phyloP scores from a whole-genome alignment of 257 asterid genomes.

The Solanum dulcamara region DNA sequence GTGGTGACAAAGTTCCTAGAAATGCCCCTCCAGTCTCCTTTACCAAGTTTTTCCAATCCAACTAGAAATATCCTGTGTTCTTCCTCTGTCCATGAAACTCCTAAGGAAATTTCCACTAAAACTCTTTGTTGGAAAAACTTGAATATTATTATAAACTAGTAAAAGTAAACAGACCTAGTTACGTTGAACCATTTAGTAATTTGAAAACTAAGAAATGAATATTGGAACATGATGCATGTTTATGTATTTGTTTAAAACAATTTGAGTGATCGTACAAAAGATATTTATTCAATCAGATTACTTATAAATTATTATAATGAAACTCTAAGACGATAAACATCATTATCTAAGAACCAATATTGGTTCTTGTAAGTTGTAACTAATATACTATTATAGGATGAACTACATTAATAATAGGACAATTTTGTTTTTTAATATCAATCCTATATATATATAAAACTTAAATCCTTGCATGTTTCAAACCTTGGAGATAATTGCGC shows the following conservation, averaged over 20 bases:
- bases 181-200: background rate
- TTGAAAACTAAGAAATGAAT: background rate
- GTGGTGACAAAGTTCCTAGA: slow-evolving; percentile 22
- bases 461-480: background rate
- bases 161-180: background rate
- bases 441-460: too few species aligned
- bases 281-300: background rate
- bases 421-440: too few species aligned
- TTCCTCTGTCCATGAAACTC: slow-evolving; percentile 24
- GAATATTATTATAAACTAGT: background rate
- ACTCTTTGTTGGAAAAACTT: background rate
- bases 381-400: too few species aligned
- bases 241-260: background rate
- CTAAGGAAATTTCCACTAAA: background rate
- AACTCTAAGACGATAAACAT: background rate
- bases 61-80: slow-evolving; percentile 15
- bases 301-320: background rate
- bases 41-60: slow-evolving; percentile 23
- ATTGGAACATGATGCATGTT: background rate
- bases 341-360: too few species aligned
- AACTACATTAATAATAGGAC: too few species aligned
- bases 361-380: too few species aligned
- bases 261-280: background rate
- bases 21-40: slow-evolving; percentile 29
- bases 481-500: background rate